Evolutionary conservation across 129 eudicot species (phyloP).

Genomic region (Flaveria robusta): DNA sequence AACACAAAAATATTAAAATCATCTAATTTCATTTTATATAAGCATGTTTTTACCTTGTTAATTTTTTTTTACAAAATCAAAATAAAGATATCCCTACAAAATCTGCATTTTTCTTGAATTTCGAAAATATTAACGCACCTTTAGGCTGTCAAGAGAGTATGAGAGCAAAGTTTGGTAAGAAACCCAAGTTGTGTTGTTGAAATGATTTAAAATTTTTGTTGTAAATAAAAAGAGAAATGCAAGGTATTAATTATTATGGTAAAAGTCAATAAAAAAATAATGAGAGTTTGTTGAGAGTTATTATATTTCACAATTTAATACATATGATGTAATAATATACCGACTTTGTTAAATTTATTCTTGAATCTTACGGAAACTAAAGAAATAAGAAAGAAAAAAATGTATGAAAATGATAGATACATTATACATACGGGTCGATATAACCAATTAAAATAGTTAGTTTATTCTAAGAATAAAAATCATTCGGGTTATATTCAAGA

Average conservation of each 20-base stretch:
- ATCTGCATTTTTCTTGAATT: not conserved
- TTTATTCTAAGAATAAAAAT: too few relatives aligned
- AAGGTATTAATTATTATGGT: not conserved
- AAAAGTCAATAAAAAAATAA: constrained; percentile 7
- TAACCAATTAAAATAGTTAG: too few relatives aligned
- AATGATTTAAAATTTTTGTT: constrained; percentile 9
- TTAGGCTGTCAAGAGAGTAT: not conserved
- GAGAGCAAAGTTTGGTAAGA: not conserved
- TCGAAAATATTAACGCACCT: constrained; percentile 19
- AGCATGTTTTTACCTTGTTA: not conserved
- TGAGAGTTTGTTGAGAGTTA: constrained; percentile 22
- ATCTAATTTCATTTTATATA: not conserved
- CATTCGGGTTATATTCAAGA: too few relatives aligned
- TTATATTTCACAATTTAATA: not conserved
- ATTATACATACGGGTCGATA: too few relatives aligned
- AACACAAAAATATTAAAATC: not conserved
- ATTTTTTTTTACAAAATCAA: too few relatives aligned
- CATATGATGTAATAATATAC: constrained; percentile 1
- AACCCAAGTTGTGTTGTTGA: constrained; percentile 16
- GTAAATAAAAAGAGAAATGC: constrained; percentile 14
- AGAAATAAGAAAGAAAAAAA: too few relatives aligned
- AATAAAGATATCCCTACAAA: not conserved
- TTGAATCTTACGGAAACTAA: too few relatives aligned
- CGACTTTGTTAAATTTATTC: not conserved
- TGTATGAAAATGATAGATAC: too few relatives aligned